These are phyloP conservation scores for Pythium monospermum DNA, from an alignment of 352 stramenopile species.

Conservation along the genomic window DNA sequence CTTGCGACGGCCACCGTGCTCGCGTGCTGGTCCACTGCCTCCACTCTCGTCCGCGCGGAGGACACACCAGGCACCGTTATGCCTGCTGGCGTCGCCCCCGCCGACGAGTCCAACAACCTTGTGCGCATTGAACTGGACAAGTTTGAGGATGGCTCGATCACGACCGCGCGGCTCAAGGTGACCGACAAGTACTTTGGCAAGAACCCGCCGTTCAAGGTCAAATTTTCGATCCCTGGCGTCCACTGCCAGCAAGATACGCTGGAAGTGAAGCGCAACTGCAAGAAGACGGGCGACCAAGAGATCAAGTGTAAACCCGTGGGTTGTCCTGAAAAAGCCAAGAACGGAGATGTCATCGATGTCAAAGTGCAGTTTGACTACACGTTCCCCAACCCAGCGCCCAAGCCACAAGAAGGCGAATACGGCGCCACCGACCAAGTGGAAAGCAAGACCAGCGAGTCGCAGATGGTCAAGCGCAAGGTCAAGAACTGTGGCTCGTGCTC, in stretches of 20 bases:
- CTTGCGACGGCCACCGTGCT: neutral
- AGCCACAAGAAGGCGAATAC: neutral
- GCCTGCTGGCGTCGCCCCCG: neutral
- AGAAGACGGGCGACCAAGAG: neutral
- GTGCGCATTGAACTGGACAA: neutral
- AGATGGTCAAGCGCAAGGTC: slow-evolving; percentile 2
- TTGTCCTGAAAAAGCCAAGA: neutral
- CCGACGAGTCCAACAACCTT: neutral
- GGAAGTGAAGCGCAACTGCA: neutral
- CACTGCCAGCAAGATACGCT: neutral
- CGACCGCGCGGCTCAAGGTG: neutral
- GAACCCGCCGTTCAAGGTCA: slow-evolving; percentile 1
- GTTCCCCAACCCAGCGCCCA: neutral
- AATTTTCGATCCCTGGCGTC: slow-evolving; percentile 1
- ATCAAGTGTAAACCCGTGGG: slow-evolving; percentile 7
- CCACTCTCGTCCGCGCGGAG: neutral
- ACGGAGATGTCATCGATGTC: neutral
- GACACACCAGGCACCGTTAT: neutral
- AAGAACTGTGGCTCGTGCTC: slow-evolving; percentile 4
- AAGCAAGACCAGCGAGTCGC: neutral
- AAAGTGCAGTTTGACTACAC: neutral
- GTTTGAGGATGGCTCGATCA: slow-evolving; percentile 2
- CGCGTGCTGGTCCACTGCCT: neutral
- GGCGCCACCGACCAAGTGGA: neutral
- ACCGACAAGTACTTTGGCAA: neutral